phyloP scores from a whole-genome alignment of 768 basidiomycete species.

The Termitomyces sp. region DNA sequence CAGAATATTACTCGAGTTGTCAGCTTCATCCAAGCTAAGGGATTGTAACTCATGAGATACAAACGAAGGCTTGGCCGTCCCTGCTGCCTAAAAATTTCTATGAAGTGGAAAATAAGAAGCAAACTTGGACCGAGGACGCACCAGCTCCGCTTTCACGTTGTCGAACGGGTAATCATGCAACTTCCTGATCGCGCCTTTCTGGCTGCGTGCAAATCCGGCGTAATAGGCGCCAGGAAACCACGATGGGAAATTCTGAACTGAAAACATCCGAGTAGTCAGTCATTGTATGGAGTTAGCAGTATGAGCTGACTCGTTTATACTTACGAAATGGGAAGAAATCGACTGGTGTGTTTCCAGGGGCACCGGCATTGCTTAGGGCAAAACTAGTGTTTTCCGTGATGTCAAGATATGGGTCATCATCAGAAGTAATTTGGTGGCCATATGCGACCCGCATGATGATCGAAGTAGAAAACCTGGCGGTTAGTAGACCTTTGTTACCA shows the following conservation, averaged over 20 bases:
- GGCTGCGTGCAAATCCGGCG: constrained; percentile 16
- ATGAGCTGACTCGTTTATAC: constrained; percentile 5
- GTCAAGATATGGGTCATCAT: constrained; percentile 36
- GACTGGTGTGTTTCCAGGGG: constrained; percentile 17
- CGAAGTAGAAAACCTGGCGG: constrained; percentile 6
- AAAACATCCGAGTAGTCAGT: background rate
- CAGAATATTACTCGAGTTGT: background rate
- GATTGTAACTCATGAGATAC: constrained; percentile 15
- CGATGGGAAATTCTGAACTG: constrained; percentile 29
- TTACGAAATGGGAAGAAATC: constrained; percentile 23
- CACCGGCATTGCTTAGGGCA: constrained; percentile 19
- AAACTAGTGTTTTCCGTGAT: constrained; percentile 28
- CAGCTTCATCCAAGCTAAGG: constrained; percentile 7
- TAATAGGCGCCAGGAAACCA: constrained; percentile 32
- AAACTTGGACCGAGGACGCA: constrained; percentile 9
- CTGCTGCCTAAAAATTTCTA: constrained; percentile 13
- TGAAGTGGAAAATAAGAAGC: background rate
- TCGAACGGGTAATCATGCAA: constrained; percentile 31
- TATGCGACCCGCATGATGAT: constrained; percentile 27
- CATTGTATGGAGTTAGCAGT: background rate
- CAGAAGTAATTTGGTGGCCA: constrained; percentile 27
- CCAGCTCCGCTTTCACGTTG: constrained; percentile 30
- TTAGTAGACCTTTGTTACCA: background rate
- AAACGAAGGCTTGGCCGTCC: constrained; percentile 23
- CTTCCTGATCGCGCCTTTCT: constrained; percentile 7